Conservation (phyloP, 75 land plant genomes). For the Cryptomeria japonica region DNA sequence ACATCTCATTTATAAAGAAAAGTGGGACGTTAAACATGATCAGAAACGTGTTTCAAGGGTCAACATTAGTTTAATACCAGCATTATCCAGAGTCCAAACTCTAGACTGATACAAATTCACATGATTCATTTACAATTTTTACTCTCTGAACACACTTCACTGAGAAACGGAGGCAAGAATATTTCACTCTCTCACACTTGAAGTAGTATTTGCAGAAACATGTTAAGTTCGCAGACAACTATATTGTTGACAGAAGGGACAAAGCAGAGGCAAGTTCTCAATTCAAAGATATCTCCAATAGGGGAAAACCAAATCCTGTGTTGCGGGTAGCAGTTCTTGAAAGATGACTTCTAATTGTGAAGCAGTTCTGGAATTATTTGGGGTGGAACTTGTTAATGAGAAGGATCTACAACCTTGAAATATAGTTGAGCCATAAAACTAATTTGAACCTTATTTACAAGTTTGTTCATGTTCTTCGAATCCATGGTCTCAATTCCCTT, state of each 20-base stretch:
- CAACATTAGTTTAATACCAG: not conserved
- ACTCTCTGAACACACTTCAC: not conserved
- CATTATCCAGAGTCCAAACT: not conserved
- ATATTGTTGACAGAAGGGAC: not conserved
- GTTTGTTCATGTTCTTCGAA: not conserved
- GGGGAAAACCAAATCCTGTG: not conserved
- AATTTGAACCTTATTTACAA: not conserved
- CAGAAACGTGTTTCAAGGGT: not conserved
- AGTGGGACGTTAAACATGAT: not conserved
- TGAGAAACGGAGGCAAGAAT: not conserved
- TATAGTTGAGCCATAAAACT: not conserved
- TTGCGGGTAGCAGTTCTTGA: not conserved
- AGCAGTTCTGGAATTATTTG: not conserved
- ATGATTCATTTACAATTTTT: not conserved
- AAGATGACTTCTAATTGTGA: not conserved
- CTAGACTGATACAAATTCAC: not conserved
- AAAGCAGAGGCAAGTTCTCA: no score
- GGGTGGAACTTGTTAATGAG: not conserved
- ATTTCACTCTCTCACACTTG: not conserved
- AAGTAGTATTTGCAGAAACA: not conserved
- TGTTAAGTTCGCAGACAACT: not conserved
- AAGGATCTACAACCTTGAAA: not conserved
- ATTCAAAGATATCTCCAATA: no score
- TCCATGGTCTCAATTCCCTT: not conserved
- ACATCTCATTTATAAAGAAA: not conserved